phyloP scores from a whole-genome alignment of 2,329 filamentous ascomycete genomes.

The Ascochyta rabiei region DNA sequence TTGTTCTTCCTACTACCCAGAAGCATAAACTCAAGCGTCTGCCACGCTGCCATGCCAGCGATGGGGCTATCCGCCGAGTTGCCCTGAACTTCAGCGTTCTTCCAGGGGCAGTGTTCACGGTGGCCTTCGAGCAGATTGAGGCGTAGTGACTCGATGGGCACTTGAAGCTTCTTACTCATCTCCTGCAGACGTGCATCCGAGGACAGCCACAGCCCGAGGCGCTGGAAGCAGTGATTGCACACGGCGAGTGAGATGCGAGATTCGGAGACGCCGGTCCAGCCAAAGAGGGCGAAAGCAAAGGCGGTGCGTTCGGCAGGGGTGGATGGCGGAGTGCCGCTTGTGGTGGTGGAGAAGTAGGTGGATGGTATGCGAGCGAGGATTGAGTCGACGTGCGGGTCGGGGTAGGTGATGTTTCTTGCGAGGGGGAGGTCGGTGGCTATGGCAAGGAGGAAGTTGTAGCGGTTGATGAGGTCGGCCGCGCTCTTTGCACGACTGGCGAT shows the following conservation, averaged over 20 bases:
- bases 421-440: constrained; percentile 43
- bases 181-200: constrained; percentile 37
- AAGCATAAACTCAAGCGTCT: constrained; percentile 45
- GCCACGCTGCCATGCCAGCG: constrained; percentile 43
- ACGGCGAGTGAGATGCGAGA: constrained; percentile 74
- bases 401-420: constrained; percentile 41
- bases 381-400: constrained; percentile 32
- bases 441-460: constrained; percentile 49
- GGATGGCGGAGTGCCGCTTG: constrained; percentile 19
- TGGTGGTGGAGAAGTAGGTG: constrained; percentile 27
- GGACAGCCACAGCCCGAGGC: constrained; percentile 94
- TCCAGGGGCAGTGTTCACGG: constrained; percentile 51
- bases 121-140: constrained; percentile 48
- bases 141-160: constrained; percentile 37
- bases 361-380: constrained; percentile 35
- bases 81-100: constrained; percentile 42
- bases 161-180: constrained; percentile 42
- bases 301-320: constrained; percentile 31
- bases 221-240: constrained; percentile 85
- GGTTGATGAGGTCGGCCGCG: constrained; percentile 44
- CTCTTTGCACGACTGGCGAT: constrained; percentile 48
- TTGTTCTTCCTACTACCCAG: constrained; percentile 12
- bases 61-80: constrained; percentile 41
- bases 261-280: constrained; percentile 61
- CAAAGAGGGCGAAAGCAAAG: constrained; percentile 51